Percentiles rank a stretch among this genome's conserved stretches.
Conservation (phyloP, 2,329 filamentous ascomycete genomes). For the Alternaria solani region DNA sequence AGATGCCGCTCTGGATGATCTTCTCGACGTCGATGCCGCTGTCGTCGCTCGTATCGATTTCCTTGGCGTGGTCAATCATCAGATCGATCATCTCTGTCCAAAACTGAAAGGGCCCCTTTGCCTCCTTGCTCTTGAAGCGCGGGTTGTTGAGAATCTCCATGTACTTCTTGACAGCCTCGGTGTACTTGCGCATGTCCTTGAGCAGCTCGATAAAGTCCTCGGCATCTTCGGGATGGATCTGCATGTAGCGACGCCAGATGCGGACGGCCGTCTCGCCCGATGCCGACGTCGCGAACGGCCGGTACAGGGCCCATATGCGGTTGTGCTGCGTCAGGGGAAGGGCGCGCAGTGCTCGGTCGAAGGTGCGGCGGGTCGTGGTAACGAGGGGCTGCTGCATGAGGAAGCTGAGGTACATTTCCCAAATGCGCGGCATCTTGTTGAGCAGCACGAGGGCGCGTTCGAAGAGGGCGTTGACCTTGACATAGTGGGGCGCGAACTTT, state of each 20-base stretch:
- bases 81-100: slow-evolving; percentile 98
- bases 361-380: slow-evolving; percentile 83
- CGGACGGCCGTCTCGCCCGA: slow-evolving; percentile 89
- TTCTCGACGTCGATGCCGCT: slow-evolving; percentile 87
- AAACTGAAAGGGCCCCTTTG: slow-evolving; percentile 93
- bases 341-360: slow-evolving; percentile 90
- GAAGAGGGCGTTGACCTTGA: slow-evolving; percentile 94
- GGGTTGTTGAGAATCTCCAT: slow-evolving; percentile 92
- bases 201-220: slow-evolving; percentile 96
- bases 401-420: slow-evolving; percentile 96
- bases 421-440: slow-evolving; percentile 98
- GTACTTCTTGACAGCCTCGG: slow-evolving; percentile 89
- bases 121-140: slow-evolving; percentile 88
- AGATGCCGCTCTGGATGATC: slow-evolving; percentile 91
- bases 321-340: slow-evolving; percentile 95
- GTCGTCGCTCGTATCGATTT: slow-evolving; percentile 82
- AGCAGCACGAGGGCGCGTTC: slow-evolving; percentile 90
- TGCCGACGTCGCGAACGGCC: slow-evolving; percentile 88
- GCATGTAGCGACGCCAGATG: slow-evolving; percentile 96
- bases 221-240: slow-evolving; percentile 92
- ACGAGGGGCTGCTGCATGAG: slow-evolving; percentile 90
- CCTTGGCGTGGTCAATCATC: slow-evolving; percentile 86
- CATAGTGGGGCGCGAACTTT: slow-evolving; percentile 79
- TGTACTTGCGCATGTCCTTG: slow-evolving; percentile 81
- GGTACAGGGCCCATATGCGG: slow-evolving; percentile 91